Conservation (phyloP, 192 early-diverging fungal genomes). For the Dissophora ornata region DNA sequence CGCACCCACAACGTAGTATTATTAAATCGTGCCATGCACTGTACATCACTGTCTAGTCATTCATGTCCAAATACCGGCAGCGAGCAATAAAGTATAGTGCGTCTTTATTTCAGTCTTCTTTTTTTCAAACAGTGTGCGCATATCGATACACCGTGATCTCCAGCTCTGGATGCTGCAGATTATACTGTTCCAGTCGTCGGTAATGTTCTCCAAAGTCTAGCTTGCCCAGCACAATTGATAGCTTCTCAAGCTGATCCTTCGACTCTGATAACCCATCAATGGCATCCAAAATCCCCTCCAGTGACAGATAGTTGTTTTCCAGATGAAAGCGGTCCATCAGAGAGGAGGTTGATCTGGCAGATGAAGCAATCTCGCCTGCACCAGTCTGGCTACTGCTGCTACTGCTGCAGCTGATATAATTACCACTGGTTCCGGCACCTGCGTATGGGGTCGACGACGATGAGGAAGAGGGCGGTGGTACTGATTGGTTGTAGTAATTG, state of each 20-base stretch:
- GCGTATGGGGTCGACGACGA: not conserved
- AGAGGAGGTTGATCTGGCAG: constrained; percentile 33
- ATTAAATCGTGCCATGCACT: no score
- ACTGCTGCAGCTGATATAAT: constrained; percentile 1
- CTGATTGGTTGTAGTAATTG: constrained; percentile 3
- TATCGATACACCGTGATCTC: constrained; percentile 46
- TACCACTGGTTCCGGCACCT: not conserved
- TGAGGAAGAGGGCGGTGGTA: not conserved
- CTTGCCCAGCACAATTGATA: constrained; percentile 45
- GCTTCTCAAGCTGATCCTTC: constrained; percentile 35
- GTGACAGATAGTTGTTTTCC: constrained; percentile 44
- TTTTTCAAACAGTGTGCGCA: constrained; percentile 29
- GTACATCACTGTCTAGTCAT: no score
- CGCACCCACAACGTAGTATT: no score
- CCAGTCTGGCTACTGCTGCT: not conserved
- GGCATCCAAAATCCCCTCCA: constrained; percentile 49
- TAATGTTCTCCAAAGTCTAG: constrained; percentile 49
- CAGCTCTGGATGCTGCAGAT: constrained; percentile 14
- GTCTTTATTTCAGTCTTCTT: constrained; percentile 8
- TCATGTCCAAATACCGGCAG: no score
- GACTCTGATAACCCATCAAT: constrained; percentile 33
- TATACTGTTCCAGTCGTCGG: constrained; percentile 31
- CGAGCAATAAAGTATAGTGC: no score
- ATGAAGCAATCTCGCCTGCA: constrained; percentile 23
- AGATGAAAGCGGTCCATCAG: constrained; percentile 44